Evolutionary conservation across 2,329 filamentous ascomycete species (phyloP).

Genomic region (Apiospora pterosperma): DNA sequence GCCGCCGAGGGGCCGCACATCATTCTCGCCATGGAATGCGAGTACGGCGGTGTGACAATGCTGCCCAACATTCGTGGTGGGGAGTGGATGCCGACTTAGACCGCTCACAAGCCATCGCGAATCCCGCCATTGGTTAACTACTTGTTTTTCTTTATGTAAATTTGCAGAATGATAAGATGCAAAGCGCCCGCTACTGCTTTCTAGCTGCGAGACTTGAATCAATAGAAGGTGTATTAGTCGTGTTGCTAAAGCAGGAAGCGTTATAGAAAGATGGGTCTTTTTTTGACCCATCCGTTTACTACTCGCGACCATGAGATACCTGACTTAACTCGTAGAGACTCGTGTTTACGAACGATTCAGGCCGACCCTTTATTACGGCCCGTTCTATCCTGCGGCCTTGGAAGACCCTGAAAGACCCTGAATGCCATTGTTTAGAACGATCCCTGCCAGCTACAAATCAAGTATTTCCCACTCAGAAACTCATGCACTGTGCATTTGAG

Average conservation of each 20-base stretch:
- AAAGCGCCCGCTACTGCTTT: too few species aligned
- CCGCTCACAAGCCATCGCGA: background rate
- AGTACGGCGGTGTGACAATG: too few species aligned
- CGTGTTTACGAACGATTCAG: background rate
- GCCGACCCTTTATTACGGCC: background rate
- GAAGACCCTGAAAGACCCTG: conserved; percentile 1
- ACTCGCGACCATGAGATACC: background rate
- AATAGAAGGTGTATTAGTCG: background rate
- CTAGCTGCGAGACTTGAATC: background rate
- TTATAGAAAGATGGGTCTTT: background rate
- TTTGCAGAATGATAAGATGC: background rate
- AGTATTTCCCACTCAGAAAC: background rate
- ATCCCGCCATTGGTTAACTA: background rate
- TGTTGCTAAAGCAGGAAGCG: background rate
- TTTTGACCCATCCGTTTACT: background rate
- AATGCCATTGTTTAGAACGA: background rate
- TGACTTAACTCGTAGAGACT: too few species aligned
- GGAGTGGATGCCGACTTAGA: background rate
- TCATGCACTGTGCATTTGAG: background rate
- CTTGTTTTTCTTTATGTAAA: background rate
- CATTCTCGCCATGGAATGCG: too few species aligned
- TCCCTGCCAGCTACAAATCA: background rate
- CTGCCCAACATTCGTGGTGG: too few species aligned
- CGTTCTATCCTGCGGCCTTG: background rate
- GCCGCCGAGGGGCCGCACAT: too few species aligned